A percentile compares a stretch with the other conserved stretches of the same genome.
Evolutionary conservation across 192 early-diverging fungal species (phyloP).

Genomic region (Coemansia sp.): DNA sequence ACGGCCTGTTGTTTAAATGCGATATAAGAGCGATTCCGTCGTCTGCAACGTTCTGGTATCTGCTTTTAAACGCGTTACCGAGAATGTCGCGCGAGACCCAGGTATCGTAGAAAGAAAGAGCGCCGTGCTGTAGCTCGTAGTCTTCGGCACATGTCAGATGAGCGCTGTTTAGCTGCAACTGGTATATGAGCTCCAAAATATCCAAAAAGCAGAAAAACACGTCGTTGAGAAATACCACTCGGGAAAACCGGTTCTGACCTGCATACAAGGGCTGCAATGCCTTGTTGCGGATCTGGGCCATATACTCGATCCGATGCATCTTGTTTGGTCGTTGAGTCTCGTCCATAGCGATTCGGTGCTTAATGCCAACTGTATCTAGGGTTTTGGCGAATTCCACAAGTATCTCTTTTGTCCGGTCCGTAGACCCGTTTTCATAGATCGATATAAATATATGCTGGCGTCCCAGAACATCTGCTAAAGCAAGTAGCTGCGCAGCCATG

Average conservation of each 20-base stretch:
- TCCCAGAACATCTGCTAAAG: conserved; percentile 38
- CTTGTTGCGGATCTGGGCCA: conserved; percentile 51
- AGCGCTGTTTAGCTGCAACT: conserved; percentile 42
- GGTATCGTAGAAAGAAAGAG: conserved; percentile 49
- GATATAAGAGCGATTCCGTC: conserved; percentile 24
- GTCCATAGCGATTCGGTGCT: conserved; percentile 29
- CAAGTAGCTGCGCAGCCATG: conserved; percentile 40
- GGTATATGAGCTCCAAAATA: conserved; percentile 52
- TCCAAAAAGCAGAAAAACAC: conserved; percentile 53
- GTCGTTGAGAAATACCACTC: conserved; percentile 51
- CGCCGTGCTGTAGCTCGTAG: conserved; percentile 35
- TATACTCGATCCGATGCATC: conserved; percentile 50
- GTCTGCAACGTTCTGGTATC: conserved; percentile 37
- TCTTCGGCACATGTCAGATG: conserved; percentile 58
- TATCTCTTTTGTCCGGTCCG: conserved; percentile 40
- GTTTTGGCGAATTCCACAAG: conserved; percentile 18
- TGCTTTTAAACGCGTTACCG: conserved; percentile 41
- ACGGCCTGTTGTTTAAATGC: conserved; percentile 29
- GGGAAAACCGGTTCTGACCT: conserved; percentile 12
- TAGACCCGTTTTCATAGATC: conserved; percentile 54
- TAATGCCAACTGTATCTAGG: conserved; percentile 19
- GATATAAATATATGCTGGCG: conserved; percentile 38
- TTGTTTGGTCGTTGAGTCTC: background rate
- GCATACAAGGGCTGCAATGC: conserved; percentile 46
- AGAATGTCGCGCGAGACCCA: conserved; percentile 55